These are phyloP conservation scores for Thielaviopsis populi DNA, from an alignment of 2,329 filamentous ascomycete genomes.

Conservation along the genomic window DNA sequence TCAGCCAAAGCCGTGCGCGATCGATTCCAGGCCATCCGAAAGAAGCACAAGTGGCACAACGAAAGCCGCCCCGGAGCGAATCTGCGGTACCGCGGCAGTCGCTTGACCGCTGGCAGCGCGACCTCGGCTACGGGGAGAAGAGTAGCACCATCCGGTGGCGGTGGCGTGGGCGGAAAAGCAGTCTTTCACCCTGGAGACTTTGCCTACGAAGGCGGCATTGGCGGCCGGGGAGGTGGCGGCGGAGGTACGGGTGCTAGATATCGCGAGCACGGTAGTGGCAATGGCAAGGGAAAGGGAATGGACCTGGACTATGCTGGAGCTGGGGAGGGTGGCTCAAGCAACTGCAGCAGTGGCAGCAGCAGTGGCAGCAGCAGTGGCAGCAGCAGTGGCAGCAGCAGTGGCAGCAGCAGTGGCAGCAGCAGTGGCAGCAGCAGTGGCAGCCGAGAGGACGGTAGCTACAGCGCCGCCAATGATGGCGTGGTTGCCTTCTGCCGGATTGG, in stretches of 20 bases:
- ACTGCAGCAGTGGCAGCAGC: not conserved
- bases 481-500: not conserved
- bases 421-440: not conserved
- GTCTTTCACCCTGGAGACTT: not conserved
- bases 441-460: not conserved
- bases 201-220: not conserved
- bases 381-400: not conserved
- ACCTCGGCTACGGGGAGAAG: too few species aligned
- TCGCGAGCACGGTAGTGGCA: not conserved
- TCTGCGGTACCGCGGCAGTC: not conserved
- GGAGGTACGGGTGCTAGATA: not conserved
- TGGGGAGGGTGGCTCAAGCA: too few species aligned
- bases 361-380: not conserved
- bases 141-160: too few species aligned
- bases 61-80: conserved; percentile 19
- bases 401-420: not conserved
- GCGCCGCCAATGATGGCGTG: not conserved
- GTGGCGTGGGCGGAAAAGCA: not conserved
- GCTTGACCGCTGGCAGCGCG: not conserved
- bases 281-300: not conserved
- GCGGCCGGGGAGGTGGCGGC: not conserved
- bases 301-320: not conserved
- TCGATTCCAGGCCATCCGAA: conserved; percentile 28
- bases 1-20: conserved; percentile 30
- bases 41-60: conserved; percentile 28